A percentile compares a stretch with the other conserved stretches of the same genome.
Conservation (phyloP, 257 asterid genomes). For the Orobanche coerulescens region DNA sequence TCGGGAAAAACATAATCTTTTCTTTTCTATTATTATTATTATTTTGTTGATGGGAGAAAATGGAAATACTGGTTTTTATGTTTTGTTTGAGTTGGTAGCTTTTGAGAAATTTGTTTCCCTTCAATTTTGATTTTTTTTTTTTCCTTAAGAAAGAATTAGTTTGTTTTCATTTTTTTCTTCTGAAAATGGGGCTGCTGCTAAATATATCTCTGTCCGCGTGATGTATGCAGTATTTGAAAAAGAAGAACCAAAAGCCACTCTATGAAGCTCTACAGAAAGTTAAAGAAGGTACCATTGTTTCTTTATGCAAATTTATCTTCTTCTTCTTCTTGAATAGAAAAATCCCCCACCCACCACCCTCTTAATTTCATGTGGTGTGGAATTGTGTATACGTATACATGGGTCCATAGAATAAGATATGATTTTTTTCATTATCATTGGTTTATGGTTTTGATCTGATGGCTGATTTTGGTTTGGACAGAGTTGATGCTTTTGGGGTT, state of each 20-base stretch:
- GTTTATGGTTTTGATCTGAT: slow-evolving; percentile 23
- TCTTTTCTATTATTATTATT: not conserved
- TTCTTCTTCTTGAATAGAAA: not conserved
- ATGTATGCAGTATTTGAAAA: slow-evolving; percentile 55
- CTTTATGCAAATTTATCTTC: slow-evolving; percentile 1
- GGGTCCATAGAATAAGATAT: not conserved
- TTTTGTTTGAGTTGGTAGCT: not conserved
- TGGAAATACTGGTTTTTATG: not conserved
- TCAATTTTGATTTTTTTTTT: not conserved
- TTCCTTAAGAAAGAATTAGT: not conserved
- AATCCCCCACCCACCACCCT: no score
- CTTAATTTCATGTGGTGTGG: no score
- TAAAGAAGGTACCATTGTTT: slow-evolving; percentile 48
- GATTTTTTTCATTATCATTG: not conserved
- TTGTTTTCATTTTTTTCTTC: not conserved
- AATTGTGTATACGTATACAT: not conserved
- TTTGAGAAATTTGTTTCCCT: not conserved
- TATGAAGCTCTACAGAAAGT: slow-evolving; percentile 70
- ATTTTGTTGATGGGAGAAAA: not conserved
- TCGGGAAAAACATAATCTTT: not conserved
- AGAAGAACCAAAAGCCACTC: slow-evolving; percentile 61
- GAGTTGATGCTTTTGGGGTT: slow-evolving; percentile 83
- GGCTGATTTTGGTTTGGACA: slow-evolving; percentile 24
- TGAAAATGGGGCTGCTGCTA: slow-evolving; percentile 22
- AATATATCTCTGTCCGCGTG: slow-evolving; percentile 1